A percentile compares a stretch with the other conserved stretches of the same genome.
Evolutionary conservation across 768 basidiomycete genomes (phyloP).

Genomic region (Tulasnella sp.): DNA sequence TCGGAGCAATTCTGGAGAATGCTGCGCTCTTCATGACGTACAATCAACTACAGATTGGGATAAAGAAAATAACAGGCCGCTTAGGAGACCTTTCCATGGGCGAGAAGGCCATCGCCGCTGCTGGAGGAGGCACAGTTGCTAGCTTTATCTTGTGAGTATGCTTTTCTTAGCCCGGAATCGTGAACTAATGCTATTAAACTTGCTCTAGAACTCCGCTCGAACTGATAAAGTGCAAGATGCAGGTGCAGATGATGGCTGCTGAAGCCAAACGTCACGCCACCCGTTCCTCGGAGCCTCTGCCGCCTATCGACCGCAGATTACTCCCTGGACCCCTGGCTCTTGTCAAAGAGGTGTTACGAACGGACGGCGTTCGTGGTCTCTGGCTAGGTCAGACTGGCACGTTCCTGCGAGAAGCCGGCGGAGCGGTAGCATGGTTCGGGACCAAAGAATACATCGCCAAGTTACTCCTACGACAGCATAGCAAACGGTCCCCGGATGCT

Average conservation of each 20-base stretch:
- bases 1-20: conserved; percentile 88
- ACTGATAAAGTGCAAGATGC: conserved; percentile 96
- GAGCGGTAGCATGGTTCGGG: conserved; percentile 82
- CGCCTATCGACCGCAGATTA: conserved; percentile 20
- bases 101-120: conserved; percentile 70
- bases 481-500: neutral
- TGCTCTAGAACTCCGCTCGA: conserved; percentile 73
- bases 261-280: conserved; percentile 19
- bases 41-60: conserved; percentile 53
- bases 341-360: conserved; percentile 47
- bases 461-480: conserved; percentile 35
- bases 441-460: conserved; percentile 69
- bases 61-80: conserved; percentile 35
- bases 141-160: conserved; percentile 72
- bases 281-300: conserved; percentile 10
- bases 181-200: neutral
- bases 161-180: neutral
- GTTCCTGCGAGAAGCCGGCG: conserved; percentile 85
- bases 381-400: conserved; percentile 96
- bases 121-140: conserved; percentile 74
- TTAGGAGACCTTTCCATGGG: conserved; percentile 34
- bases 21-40: conserved; percentile 82
- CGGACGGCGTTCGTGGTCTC: conserved; percentile 69
- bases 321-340: conserved; percentile 70
- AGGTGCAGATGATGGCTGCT: conserved; percentile 72